These are phyloP conservation scores for Gossypium laxum DNA, from an alignment of 441 rosid species.

Conservation along the genomic window DNA sequence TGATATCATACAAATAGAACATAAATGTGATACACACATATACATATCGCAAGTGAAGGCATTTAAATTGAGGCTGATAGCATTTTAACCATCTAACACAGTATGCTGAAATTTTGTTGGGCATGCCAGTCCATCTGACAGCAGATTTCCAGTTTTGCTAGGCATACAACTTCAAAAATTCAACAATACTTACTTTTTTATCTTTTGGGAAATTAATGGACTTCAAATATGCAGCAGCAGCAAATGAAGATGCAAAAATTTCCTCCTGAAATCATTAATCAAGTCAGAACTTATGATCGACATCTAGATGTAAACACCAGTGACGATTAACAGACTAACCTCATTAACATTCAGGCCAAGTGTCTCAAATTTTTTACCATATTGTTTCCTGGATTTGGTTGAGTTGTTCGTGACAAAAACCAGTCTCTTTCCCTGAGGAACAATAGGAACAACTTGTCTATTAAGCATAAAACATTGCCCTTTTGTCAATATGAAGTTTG, in stretches of 20 bases:
- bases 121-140: not conserved
- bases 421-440: conserved; percentile 52
- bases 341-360: conserved; percentile 56
- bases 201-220: conserved; percentile 66
- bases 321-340: conserved; percentile 27
- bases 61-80: not conserved
- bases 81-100: not conserved
- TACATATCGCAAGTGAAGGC: not conserved
- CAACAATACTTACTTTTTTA: conserved; percentile 38
- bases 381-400: conserved; percentile 70
- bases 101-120: not conserved
- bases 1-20: not conserved
- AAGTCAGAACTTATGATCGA: not conserved
- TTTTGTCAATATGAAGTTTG: not conserved
- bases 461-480: not conserved
- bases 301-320: not conserved
- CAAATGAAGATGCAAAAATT: conserved; percentile 72
- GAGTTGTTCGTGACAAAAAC: conserved; percentile 78
- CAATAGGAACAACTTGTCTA: not conserved
- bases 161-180: not conserved
- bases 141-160: conserved; percentile 3
- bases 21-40: no score
- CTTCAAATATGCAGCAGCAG: conserved; percentile 65
- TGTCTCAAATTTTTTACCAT: conserved; percentile 68
- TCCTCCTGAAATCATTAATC: conserved; percentile 42